These are phyloP conservation scores for Calonectria fujianensis DNA, from an alignment of 2,329 filamentous ascomycete genomes.

Conservation along the genomic window DNA sequence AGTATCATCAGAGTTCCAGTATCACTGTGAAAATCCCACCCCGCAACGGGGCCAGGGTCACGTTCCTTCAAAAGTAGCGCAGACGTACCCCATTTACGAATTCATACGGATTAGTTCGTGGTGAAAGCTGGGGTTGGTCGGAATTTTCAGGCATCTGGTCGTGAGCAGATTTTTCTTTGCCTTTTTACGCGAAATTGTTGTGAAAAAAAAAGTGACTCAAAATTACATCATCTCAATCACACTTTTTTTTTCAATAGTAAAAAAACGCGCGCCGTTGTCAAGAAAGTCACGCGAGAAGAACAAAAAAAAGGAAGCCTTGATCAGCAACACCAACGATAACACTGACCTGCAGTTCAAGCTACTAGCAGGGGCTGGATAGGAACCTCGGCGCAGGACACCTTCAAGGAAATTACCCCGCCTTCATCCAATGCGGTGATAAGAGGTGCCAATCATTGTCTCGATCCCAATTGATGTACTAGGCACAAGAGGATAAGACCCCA, in stretches of 20 bases:
- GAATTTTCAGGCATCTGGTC: not conserved
- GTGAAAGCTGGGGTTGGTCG: not conserved
- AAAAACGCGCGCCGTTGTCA: not conserved
- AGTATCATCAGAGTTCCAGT: not conserved
- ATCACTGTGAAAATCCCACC: slow-evolving; percentile 2
- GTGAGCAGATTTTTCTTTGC: not conserved
- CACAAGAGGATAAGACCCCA: not conserved
- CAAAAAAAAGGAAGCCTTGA: not conserved
- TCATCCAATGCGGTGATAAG: slow-evolving; percentile 1
- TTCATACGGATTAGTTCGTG: not conserved
- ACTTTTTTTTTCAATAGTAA: not conserved
- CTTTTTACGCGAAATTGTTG: not conserved
- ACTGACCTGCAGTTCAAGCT: slow-evolving; percentile 1
- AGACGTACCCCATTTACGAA: not conserved
- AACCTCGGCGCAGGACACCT: slow-evolving; percentile 7
- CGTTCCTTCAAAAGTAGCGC: not conserved
- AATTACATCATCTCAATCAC: not conserved
- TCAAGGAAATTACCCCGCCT: slow-evolving; percentile 2
- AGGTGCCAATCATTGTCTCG: not conserved
- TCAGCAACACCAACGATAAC: not conserved
- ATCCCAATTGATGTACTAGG: not conserved
- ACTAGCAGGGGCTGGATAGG: slow-evolving; percentile 3
- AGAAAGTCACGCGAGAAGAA: not conserved
- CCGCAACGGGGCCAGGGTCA: not conserved
- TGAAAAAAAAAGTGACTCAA: not conserved